Evolutionary conservation across 2,329 filamentous ascomycete genomes (phyloP), one percentile per base, ranked within the genome.

Genomic region (Juglanconis sp.): DNA sequence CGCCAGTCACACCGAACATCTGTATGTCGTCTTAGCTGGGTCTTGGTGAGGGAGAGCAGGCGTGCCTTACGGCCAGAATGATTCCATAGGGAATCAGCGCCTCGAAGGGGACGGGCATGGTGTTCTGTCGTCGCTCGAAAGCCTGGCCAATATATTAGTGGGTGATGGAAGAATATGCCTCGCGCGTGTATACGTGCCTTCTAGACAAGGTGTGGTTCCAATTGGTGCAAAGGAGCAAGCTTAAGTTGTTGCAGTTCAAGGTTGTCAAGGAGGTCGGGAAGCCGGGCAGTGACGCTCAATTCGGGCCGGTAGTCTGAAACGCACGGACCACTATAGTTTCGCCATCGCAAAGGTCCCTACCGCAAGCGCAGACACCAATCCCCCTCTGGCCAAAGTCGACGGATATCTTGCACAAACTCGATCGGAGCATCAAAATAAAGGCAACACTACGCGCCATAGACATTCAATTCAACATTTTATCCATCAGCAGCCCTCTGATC

Each of bases 41-140:
- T 49, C 60, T 42, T 54, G 56, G 58, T 56, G 47, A 55, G 58
- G 38, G 30, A 47, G 50, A 38, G 46, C 24, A 13, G 59, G 53
- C 36, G 38, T 65, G 62, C n/a, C 83, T 73, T 80, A 87, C 85
- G 70, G 74, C 78, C 68, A 84, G 73, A 73, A 87, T 83, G 79
- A 88, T 87, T 73, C 76, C 85, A 73, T 87, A 87, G 48, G 85
- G 85, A 74, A 88, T 77, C 66, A 88, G 70, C 53, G 84, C 76
- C 74, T 88, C 85, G 75, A 87, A 88, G 52, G 85, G 85, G 65
- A 88, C 75, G 62, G 82, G 82, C 85, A 88, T 88, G 56, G 70
- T 73, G 74, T 64, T 64, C 64, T 52, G 36, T 62, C 60, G 49
- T 47, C 38, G 6, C 32, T 52, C 32, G 57, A 59, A 35, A 53